phyloP scores from a whole-genome alignment of 108 stramenopile species.

The Nannochloropsis salina region DNA sequence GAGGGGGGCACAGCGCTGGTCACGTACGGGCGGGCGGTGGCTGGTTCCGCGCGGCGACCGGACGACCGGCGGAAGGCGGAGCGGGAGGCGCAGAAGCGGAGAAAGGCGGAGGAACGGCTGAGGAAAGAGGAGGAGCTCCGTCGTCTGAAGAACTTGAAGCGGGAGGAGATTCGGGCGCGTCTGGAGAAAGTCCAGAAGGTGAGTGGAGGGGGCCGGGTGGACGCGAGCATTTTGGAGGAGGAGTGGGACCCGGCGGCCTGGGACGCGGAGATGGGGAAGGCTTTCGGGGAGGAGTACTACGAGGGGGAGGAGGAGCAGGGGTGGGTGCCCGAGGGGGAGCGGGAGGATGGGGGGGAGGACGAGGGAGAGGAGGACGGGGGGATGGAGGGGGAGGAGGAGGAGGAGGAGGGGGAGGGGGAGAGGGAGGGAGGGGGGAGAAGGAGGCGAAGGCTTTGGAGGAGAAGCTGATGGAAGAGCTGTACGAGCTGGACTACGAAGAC shows the following conservation, averaged over 20 bases:
- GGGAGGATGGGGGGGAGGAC: slow-evolving; percentile 44
- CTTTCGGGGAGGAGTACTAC: slow-evolving; percentile 92
- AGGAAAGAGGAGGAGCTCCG: slow-evolving; percentile 85
- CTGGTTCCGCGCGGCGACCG: slow-evolving; percentile 65
- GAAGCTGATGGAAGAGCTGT: slow-evolving; percentile 70
- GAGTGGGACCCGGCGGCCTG: slow-evolving; percentile 91
- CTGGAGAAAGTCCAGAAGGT: slow-evolving; percentile 66
- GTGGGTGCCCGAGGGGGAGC: slow-evolving; percentile 26
- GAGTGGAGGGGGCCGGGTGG: slow-evolving; percentile 63
- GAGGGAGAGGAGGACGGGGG: slow-evolving; percentile 59
- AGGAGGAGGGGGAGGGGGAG: slow-evolving; percentile 41
- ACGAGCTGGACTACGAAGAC: slow-evolving; percentile 98
- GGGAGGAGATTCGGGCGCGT: slow-evolving; percentile 69
- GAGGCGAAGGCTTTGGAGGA: neutral
- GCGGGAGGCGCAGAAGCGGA: slow-evolving; percentile 72
- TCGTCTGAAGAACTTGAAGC: slow-evolving; percentile 89
- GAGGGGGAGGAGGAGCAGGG: slow-evolving; percentile 33
- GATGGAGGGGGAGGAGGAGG: slow-evolving; percentile 57
- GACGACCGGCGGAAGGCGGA: slow-evolving; percentile 84
- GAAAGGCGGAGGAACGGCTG: slow-evolving; percentile 85
- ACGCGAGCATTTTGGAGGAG: slow-evolving; percentile 78
- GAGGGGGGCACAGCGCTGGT: slow-evolving; percentile 61
- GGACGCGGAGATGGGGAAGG: slow-evolving; percentile 69
- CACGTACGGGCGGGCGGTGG: slow-evolving; percentile 65
- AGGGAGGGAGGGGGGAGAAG: slow-evolving; percentile 39